phyloP scores from a whole-genome alignment of 371 early-diverging fungal species.

The Mucor velutinosus region DNA sequence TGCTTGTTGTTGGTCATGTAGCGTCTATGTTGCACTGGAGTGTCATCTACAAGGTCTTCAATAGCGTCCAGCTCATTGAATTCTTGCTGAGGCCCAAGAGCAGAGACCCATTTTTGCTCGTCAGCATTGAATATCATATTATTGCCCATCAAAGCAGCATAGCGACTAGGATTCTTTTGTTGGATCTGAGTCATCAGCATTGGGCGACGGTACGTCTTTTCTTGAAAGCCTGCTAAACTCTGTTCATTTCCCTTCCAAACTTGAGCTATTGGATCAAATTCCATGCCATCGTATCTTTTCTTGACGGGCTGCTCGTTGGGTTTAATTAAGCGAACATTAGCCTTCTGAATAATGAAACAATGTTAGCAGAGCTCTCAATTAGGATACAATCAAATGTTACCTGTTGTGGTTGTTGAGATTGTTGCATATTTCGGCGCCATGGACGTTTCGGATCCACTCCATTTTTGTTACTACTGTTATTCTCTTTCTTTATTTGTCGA shows the following conservation, averaged over 20 bases:
- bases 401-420: not conserved
- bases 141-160: slow-evolving; percentile 15
- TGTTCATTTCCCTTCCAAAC: slow-evolving; percentile 46
- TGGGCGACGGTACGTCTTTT: slow-evolving; percentile 15
- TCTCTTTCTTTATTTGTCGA: slow-evolving; percentile 2
- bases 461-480: not conserved
- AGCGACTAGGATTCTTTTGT: slow-evolving; percentile 7
- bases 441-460: slow-evolving; percentile 27
- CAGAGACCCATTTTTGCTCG: slow-evolving; percentile 19
- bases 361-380: not conserved
- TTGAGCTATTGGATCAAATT: slow-evolving; percentile 22
- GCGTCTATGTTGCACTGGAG: not conserved
- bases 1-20: not conserved
- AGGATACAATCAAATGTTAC: not conserved
- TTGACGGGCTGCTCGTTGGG: slow-evolving; percentile 23
- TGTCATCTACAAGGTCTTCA: slow-evolving; percentile 22
- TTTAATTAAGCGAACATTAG: slow-evolving; percentile 26
- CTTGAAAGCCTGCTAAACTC: slow-evolving; percentile 21
- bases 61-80: slow-evolving; percentile 18
- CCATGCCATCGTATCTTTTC: slow-evolving; percentile 39
- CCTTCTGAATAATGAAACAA: not conserved
- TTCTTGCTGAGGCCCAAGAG: slow-evolving; percentile 14
- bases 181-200: slow-evolving; percentile 25
- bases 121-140: slow-evolving; percentile 22
- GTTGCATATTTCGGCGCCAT: slow-evolving; percentile 37